Evolutionary conservation across 495 filamentous ascomycete species (phyloP).

Genomic region (Podospora tetraspora): DNA sequence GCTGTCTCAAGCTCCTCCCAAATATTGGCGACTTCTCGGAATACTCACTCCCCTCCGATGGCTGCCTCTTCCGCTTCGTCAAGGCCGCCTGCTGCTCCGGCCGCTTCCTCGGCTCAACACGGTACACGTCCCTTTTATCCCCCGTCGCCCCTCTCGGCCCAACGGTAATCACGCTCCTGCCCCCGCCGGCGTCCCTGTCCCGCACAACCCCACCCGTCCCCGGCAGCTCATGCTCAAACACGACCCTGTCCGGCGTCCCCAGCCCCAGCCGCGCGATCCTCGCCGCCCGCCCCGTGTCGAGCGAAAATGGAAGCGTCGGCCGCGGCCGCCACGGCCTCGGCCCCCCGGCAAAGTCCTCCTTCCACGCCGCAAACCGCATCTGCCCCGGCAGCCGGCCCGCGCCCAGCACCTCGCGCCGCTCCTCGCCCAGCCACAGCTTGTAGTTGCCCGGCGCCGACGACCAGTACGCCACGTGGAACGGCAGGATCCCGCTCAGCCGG

Average conservation of each 20-base stretch:
- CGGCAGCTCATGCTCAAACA: slow-evolving; percentile 23
- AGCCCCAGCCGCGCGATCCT: background rate
- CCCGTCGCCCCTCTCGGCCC: background rate
- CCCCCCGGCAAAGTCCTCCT: background rate
- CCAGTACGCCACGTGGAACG: slow-evolving; percentile 39
- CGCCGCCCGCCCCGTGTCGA: background rate
- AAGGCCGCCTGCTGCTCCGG: background rate
- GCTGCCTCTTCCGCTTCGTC: background rate
- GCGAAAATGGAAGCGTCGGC: slow-evolving; percentile 32
- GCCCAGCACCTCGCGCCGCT: slow-evolving; percentile 43
- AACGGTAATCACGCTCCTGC: slow-evolving; percentile 4
- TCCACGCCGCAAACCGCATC: slow-evolving; percentile 18
- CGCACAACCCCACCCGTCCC: slow-evolving; percentile 13
- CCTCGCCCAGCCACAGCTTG: slow-evolving; percentile 38
- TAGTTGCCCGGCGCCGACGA: slow-evolving; percentile 35
- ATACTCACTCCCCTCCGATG: background rate
- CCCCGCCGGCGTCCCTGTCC: slow-evolving; percentile 12
- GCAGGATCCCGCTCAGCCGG: slow-evolving; percentile 41
- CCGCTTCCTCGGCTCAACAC: background rate
- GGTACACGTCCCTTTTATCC: background rate
- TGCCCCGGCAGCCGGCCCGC: slow-evolving; percentile 37
- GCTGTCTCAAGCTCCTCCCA: background rate
- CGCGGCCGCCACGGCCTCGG: slow-evolving; percentile 25
- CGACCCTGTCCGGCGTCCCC: slow-evolving; percentile 9
- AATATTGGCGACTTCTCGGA: background rate